A percentile compares a stretch with the other conserved stretches of the same genome.
Evolutionary conservation across 2,329 filamentous ascomycete species (phyloP).

Genomic region (Biscogniauxia sp.): DNA sequence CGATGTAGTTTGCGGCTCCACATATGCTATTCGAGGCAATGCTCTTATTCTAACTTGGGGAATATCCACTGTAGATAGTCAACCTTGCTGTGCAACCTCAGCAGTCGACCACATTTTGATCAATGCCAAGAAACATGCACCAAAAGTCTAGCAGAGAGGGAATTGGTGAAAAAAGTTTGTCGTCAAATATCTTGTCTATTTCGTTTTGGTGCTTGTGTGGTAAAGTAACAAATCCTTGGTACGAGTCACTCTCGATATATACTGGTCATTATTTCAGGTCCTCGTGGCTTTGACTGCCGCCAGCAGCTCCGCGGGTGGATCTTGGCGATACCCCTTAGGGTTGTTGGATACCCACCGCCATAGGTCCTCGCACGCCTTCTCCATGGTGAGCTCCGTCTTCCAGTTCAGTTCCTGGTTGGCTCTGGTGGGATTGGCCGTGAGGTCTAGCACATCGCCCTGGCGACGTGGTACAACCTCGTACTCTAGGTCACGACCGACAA

Average conservation of each 20-base stretch:
- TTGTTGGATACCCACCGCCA: constrained; percentile 99
- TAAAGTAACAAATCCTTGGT: background rate
- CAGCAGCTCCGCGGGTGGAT: constrained; percentile 80
- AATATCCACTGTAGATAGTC: too few species aligned
- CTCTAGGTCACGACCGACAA: constrained; percentile 79
- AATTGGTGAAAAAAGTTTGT: background rate
- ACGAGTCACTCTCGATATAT: constrained; percentile 1
- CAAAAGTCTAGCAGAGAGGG: too few species aligned
- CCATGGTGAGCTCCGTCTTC: constrained; percentile 87
- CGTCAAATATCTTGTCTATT: background rate
- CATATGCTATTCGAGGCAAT: too few species aligned
- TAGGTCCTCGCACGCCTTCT: constrained; percentile 89
- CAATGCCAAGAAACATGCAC: too few species aligned
- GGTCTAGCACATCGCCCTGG: constrained; percentile 86
- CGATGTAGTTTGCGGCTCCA: too few species aligned
- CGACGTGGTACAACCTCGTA: constrained; percentile 84
- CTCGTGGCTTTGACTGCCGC: constrained; percentile 53
- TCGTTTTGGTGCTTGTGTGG: background rate
- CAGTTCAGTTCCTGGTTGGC: constrained; percentile 88
- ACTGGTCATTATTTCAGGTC: constrained; percentile 16
- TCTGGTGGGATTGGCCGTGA: constrained; percentile 85
- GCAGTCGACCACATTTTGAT: too few species aligned
- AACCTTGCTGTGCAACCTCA: too few species aligned
- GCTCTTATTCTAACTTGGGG: too few species aligned
- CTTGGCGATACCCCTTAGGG: constrained; percentile 88